Evolutionary conservation across 2,329 filamentous ascomycete species (phyloP), one percentile per base, ranked within the genome.

Genomic region (Colletotrichum sp.): DNA sequence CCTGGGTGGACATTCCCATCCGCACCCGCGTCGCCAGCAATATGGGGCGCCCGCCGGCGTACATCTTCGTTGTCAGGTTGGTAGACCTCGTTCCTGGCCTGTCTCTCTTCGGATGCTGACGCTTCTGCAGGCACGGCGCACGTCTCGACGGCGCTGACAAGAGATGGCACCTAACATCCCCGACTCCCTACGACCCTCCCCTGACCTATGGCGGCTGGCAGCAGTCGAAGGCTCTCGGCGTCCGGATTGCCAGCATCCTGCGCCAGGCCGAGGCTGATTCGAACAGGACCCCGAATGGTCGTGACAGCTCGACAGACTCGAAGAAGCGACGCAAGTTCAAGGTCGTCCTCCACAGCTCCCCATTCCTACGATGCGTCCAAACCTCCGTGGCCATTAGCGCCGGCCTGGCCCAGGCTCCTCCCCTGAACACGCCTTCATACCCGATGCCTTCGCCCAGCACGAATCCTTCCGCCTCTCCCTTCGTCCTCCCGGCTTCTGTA

Each of bases 91-190:
- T 32, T 44, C 21, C 63, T 32, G 52, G 21, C 59, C 18, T 62
- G 8, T 30, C n/a, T 36, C 30, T 52, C 28, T 34, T 60, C n/a
- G 13, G 16, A 63, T 3, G 60, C 75, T 76, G 60, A 76, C 67
- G 10, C n/a, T 44, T 60, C 65, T 67, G 10, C 67, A 76, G 97
- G 86, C 97, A 99, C 85, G 97, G 97, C 82, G 95, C 96, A 80
- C 94, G 97, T 79, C 93, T 99, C 74, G 97, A 99, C 84, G 95
- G 95, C 72, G 96, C 96, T 77, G 96, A 99, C 89, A 96, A 96
- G 83, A 92, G 95, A 84, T 99, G 97, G 97, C 95, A 98, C 84
- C 90, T 98, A 71, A 94, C 95, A 34, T 98, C 97, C 8, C 95
- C 96, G 2, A 96, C 95, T 8, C 97, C 97, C 3, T 99, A 99